Conservation (phyloP, 179 eudicot genomes). For the Nepenthes alata region DNA sequence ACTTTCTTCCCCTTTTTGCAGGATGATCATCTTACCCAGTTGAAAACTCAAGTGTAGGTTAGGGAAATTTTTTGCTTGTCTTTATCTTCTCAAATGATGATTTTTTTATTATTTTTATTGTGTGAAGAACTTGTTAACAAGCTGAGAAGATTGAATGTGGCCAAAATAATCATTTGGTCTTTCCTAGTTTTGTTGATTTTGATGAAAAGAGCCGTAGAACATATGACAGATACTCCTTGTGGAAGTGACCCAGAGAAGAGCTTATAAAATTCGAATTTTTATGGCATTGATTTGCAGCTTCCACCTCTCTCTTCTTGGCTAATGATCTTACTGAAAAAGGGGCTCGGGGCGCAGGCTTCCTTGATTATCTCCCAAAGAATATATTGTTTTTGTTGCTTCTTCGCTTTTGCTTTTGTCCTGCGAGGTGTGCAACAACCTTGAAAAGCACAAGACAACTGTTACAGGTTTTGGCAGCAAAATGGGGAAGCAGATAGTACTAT, state of each 20-base stretch:
- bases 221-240: neutral
- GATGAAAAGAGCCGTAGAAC: conserved; percentile 2
- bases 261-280: conserved; percentile 2
- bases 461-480: conserved; percentile 18
- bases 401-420: conserved; percentile 19
- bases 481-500: neutral
- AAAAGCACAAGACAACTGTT: conserved; percentile 29
- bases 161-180: conserved; percentile 16
- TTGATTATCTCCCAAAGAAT: conserved; percentile 23
- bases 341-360: conserved; percentile 1
- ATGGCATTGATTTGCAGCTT: conserved; percentile 11
- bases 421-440: conserved; percentile 20
- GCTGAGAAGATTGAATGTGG: conserved; percentile 9
- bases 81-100: neutral
- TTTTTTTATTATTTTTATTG: conserved; percentile 6
- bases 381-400: conserved; percentile 8
- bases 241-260: too few species aligned
- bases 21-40: neutral
- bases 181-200: conserved; percentile 13
- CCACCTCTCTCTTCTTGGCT: conserved; percentile 1
- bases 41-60: neutral
- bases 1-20: neutral
- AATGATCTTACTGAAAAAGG: conserved; percentile 20
- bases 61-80: neutral
- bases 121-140: conserved; percentile 9